Base-by-base conservation (phyloP, 306 rosid species). In the Cucurbita moschata region DNA sequence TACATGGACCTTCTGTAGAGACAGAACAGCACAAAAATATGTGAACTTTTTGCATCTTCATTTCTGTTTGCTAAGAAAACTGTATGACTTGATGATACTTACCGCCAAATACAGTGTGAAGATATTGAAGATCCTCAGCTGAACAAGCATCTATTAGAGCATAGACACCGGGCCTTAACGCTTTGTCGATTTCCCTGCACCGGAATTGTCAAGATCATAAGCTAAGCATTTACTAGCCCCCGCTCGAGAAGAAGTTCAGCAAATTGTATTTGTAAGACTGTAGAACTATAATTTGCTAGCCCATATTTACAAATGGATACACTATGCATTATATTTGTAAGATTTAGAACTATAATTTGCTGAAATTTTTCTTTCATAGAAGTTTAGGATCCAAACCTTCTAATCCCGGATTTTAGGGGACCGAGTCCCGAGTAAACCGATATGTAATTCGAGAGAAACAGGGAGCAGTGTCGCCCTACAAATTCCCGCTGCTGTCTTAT, bases 1-100 rank as follows among this genome's bases (percentile, higher is more conserved):
- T 85, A 85, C 96, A 89, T 77, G 98, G 98, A 84, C 98, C 98
- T 89, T 94, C 98, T 94, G 76, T 89, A 86, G 64, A 72, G 82
- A 75, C 50, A 60, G 54, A 58, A 55, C 51, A 47, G 73, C 35
- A 57, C 21, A 42, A 8, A 6, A 57, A 46, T 43, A 46, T 30
- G 52, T 49, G 18, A 74, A 39, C 4, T 23, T 44, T n/a, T 11
- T 44, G 50, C 39, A 44, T 12, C 37, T 42, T 42, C 37, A 42
- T 16, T n/a, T n/a, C 7, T 43, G 37, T 66, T 10, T 19, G 10
- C 16, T 67, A 3, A 11, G 0, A 67, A 43, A 21, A 67, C 18
- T 15, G 12, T 65, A 43, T 5, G n/a, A 10, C 5, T 65, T 51
- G 60, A 47, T 56, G 38, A 59, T 38, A n/a, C 81, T 79, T 81